phyloP scores from a whole-genome alignment of 2,329 filamentous ascomycete genomes.

The Penicillium polonicum region DNA sequence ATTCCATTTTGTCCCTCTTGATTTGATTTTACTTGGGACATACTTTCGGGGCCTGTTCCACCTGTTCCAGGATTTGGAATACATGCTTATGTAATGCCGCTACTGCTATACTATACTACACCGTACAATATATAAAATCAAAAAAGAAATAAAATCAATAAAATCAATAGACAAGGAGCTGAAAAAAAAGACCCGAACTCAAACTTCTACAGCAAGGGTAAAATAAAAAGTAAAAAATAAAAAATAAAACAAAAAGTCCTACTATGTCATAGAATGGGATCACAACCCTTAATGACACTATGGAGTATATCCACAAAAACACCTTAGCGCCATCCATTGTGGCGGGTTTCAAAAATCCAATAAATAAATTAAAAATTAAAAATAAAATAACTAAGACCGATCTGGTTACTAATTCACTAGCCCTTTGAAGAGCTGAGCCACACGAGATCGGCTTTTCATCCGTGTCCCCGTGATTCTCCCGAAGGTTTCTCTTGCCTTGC shows the following conservation, averaged over 20 bases:
- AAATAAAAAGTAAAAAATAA: neutral
- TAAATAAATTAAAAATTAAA: neutral
- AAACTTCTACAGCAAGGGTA: neutral
- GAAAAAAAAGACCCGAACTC: neutral
- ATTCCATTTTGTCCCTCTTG: neutral
- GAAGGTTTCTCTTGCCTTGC: neutral
- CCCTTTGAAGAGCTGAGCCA: slow-evolving; percentile 17
- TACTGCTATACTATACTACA: neutral
- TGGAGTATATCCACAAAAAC: slow-evolving; percentile 4
- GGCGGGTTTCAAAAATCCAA: slow-evolving; percentile 1
- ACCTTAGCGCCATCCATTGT: neutral
- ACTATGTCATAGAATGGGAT: neutral
- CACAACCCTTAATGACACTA: neutral
- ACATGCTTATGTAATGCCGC: slow-evolving; percentile 16
- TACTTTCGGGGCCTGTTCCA: neutral
- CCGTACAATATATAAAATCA: neutral
- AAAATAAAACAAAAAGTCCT: neutral
- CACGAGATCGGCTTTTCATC: slow-evolving; percentile 7
- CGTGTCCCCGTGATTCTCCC: neutral
- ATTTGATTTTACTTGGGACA: neutral
- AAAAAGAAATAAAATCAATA: neutral
- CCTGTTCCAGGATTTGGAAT: slow-evolving; percentile 11
- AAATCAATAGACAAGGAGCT: neutral
- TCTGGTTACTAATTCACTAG: neutral
- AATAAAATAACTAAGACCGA: neutral